Conservation (phyloP, 768 basidiomycete genomes). For the Roridomyces roridus region DNA sequence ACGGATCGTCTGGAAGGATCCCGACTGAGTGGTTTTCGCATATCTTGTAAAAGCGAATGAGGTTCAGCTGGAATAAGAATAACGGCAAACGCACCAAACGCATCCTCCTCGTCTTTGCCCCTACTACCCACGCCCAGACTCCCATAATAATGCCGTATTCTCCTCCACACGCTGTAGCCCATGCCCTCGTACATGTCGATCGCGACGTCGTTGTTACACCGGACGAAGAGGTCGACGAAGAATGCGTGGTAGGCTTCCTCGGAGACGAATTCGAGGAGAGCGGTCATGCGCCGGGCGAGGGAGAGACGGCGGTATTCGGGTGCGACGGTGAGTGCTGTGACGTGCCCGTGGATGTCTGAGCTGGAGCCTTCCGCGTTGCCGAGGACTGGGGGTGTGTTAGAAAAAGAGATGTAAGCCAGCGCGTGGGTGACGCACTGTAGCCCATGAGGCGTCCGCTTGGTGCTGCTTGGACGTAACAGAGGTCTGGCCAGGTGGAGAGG, state of each 20-base stretch:
- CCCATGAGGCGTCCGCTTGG: conserved; percentile 89
- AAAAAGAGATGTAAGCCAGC: neutral
- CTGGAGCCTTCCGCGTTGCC: conserved; percentile 89
- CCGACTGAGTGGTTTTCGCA: conserved; percentile 77
- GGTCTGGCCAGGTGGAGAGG: conserved; percentile 89
- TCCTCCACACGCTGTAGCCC: conserved; percentile 91
- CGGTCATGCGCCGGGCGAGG: conserved; percentile 88
- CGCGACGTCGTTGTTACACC: conserved; percentile 86
- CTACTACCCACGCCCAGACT: conserved; percentile 72
- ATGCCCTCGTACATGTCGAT: conserved; percentile 92
- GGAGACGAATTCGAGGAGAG: conserved; percentile 83
- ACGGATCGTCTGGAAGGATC: conserved; percentile 70
- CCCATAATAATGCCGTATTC: conserved; percentile 91
- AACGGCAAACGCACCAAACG: conserved; percentile 81
- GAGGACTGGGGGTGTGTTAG: conserved; percentile 61
- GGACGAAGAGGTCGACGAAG: conserved; percentile 96
- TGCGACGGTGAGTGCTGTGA: conserved; percentile 94
- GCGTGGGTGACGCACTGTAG: conserved; percentile 37
- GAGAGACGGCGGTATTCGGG: conserved; percentile 91
- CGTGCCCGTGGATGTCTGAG: conserved; percentile 89
- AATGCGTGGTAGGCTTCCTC: conserved; percentile 82
- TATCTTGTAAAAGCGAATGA: conserved; percentile 38
- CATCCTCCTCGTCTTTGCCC: conserved; percentile 85
- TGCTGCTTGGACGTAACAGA: conserved; percentile 84
- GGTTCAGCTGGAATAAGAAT: no score